Evolutionary conservation across 371 early-diverging fungal genomes (phyloP), one percentile per base, ranked within the genome.

Genomic region (Rhizomucor miehei): DNA sequence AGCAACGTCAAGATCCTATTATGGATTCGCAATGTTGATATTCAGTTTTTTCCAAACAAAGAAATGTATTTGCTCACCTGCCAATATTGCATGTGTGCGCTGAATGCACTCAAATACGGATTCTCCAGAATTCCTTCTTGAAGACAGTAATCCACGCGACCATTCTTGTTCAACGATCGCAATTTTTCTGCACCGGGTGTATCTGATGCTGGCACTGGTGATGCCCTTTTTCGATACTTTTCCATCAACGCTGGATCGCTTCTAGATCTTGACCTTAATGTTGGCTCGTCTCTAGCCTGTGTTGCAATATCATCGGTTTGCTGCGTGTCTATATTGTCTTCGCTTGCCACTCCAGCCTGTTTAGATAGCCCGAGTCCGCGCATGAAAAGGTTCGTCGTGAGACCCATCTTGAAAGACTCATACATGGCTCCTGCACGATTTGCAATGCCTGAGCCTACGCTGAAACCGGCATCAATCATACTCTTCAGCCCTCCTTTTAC

Each of bases 401-500:
- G 54, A 13, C 87, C 86, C 1, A 73, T 52, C 19, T 72, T 77
- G 14, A 88, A 65, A 0, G 83, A 75, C 38, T 82, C 85, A 47
- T 85, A 79, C 77, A 90, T 85, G 19, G 82, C 86, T 3, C 82
- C 82, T 36, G 89, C 89, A 20, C 81, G 71, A 46, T 78, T 87
- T 14, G 89, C 88, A 39, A 90, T 67, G 29, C 80, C 89, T 36
- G 71, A 78, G 6, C 88, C 77, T 0, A 88, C 81, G 53, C 77
- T 78, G 48, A 82, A 80, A 25, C 84, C 73, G 14, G 81, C 82
- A 56, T 85, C 72, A 44, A 84, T 68, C 13, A 86, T 70, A 40
- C 85, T 84, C 50, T 81, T 89, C 8, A 91, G 68, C 1, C 93
- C 93, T 6, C 93, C 93, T 57, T 93, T 93, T 45, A 85, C 84